A percentile compares a stretch with the other conserved stretches of the same genome.
Evolutionary conservation across 352 stramenopile genomes (phyloP).

Genomic region (Pythium oligandrum): DNA sequence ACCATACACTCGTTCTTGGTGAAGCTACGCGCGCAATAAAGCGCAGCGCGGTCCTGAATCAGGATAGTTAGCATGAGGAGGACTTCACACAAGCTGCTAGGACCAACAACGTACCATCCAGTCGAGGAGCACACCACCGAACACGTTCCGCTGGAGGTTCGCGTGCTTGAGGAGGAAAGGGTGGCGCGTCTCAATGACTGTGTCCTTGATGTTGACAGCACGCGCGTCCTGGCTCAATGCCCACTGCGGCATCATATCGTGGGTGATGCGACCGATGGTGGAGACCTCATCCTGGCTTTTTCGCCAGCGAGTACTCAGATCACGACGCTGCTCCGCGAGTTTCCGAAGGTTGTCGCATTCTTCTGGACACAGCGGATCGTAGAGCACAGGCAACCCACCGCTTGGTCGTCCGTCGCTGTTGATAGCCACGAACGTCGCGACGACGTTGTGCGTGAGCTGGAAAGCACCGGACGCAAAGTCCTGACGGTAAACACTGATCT

Average conservation of each 20-base stretch:
- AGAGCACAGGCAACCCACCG: conserved; percentile 17
- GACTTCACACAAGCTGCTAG: too few relatives aligned
- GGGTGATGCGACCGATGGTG: conserved; percentile 21
- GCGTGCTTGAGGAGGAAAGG: conserved; percentile 34
- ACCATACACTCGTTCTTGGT: conserved; percentile 71
- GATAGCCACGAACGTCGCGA: conserved; percentile 38
- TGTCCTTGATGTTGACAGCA: conserved; percentile 25
- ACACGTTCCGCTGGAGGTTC: conserved; percentile 34
- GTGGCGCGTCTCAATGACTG: conserved; percentile 32
- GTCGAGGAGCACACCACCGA: conserved; percentile 36
- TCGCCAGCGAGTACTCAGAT: conserved; percentile 27
- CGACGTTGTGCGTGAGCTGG: conserved; percentile 38
- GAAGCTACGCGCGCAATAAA: conserved; percentile 72
- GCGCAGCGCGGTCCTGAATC: conserved; percentile 26
- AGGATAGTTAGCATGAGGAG: not conserved
- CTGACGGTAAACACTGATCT: conserved; percentile 37
- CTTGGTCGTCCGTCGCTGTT: conserved; percentile 16
- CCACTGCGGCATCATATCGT: conserved; percentile 23
- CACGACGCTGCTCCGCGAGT: conserved; percentile 26
- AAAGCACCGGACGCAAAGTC: conserved; percentile 29
- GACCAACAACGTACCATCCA: conserved; percentile 25
- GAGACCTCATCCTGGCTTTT: conserved; percentile 21
- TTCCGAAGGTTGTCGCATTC: conserved; percentile 25
- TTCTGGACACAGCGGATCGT: conserved; percentile 16
- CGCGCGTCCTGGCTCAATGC: not conserved